These are phyloP conservation scores for Didymella lethalis DNA, from an alignment of 2,329 filamentous ascomycete genomes.

Conservation along the genomic window DNA sequence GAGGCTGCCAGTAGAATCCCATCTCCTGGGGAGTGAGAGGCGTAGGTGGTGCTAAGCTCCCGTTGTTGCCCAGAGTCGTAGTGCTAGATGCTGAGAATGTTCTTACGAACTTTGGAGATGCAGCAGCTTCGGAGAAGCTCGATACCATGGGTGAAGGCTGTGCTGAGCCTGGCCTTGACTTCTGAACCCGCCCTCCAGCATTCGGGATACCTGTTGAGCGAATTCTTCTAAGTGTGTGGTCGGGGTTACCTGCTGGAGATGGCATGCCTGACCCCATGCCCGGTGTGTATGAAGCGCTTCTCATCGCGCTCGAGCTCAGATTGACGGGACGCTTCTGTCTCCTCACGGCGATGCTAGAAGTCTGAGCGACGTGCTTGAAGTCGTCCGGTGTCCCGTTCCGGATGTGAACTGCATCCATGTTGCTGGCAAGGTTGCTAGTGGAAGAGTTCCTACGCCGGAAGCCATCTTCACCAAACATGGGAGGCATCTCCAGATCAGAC, in stretches of 20 bases:
- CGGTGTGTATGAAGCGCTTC: constrained; percentile 54
- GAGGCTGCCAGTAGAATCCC: constrained; percentile 54
- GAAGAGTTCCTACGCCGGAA: constrained; percentile 50
- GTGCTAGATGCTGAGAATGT: constrained; percentile 49
- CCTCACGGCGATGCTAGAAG: constrained; percentile 53
- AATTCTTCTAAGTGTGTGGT: constrained; percentile 57
- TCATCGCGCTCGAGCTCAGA: constrained; percentile 49
- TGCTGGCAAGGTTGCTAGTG: constrained; percentile 50
- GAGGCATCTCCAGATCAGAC: constrained; percentile 43
- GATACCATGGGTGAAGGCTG: constrained; percentile 58
- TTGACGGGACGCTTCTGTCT: constrained; percentile 53
- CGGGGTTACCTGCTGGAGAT: constrained; percentile 49
- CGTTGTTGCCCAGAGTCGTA: constrained; percentile 47
- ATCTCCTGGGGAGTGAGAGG: constrained; percentile 56
- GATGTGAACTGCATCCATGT: constrained; percentile 51
- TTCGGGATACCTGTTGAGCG: constrained; percentile 57
- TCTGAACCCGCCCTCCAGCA: constrained; percentile 57
- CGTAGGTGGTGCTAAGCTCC: constrained; percentile 58
- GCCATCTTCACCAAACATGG: constrained; percentile 43
- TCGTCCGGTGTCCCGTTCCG: constrained; percentile 45
- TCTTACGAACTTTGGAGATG: constrained; percentile 56
- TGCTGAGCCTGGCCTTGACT: constrained; percentile 54
- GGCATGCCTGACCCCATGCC: constrained; percentile 52
- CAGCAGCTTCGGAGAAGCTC: constrained; percentile 57
- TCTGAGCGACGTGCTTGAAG: constrained; percentile 50